Base-by-base conservation (phyloP, 257 asterid genomes). In the Primulina tabacum region DNA sequence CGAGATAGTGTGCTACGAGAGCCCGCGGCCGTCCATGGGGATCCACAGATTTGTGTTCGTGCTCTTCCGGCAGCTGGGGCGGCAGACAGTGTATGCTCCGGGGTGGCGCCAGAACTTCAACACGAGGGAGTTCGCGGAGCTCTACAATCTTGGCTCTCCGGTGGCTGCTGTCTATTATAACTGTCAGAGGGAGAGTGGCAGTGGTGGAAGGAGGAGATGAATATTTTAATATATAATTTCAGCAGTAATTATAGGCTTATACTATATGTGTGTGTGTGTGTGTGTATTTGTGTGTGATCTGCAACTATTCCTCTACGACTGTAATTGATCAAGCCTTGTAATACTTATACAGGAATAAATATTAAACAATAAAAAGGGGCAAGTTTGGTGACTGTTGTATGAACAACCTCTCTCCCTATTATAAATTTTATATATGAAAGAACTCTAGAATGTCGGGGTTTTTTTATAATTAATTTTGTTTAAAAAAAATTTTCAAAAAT, bases 31-130 rank as follows among this genome's bases (percentile, higher is more conserved):
- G 20, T 65, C 86, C 6, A 80, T 87, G 86, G 90, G 94, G 2
- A 87, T 87, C 64, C 90, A 87, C 21, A 84, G 94, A 2, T 71
- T 83, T 2, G 79, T 83, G 4, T 77, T 83, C 40, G 78, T 78
- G 62, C 20, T 87, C 2, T 87, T 82, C 71, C 90, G 82, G 1
- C 90, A 87, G 34, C 20, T 85, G 62, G 88, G 88, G 0, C 62
- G 86, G 2, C 89, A 85, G 60, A 83, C 88, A 0, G 89, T 85
- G 67, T 75, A 76, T 14, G 85, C 89, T 0, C 94, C 90, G 0
- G 86, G 83, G 0, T 85, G 87, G 88, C 94, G 90, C 32, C 90
- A 87, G 30, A 85, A 83, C 55, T 87, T 87, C 82, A 77, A 78
- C 78, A 79, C 84, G 0, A 68, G 83, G 18, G 82, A 82, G 11